Conservation (phyloP, 164 flowering plant species). For the Amborella trichopoda region DNA sequence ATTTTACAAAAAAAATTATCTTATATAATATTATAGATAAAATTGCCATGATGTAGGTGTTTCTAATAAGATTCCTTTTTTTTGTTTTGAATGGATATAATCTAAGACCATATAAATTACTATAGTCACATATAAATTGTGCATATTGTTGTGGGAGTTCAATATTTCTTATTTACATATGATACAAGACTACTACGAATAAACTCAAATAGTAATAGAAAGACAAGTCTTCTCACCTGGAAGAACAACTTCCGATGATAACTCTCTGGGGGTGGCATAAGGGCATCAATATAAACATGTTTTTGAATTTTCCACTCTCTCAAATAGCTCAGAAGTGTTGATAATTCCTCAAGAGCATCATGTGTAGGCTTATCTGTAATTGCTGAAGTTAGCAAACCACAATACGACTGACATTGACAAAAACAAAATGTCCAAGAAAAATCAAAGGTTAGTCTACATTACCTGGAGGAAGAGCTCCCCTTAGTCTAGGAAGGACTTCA, state of each 20-base stretch:
- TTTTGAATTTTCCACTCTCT: conserved; percentile 73
- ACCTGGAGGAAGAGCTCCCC: conserved; percentile 93
- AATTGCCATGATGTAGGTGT: no score
- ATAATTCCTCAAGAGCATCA: conserved; percentile 81
- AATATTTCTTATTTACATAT: no score
- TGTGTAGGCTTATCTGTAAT: conserved; percentile 63
- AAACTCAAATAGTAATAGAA: background rate
- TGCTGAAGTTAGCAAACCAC: background rate
- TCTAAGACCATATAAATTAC: no score
- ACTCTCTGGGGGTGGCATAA: conserved; percentile 83
- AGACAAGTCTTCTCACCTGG: conserved; percentile 37
- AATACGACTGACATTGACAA: background rate
- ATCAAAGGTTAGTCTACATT: conserved; percentile 2
- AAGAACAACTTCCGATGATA: conserved; percentile 68
- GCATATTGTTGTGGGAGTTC: no score
- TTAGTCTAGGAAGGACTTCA: conserved; percentile 74
- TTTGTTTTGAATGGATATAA: no score
- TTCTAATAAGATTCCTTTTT: no score
- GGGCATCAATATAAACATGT: conserved; percentile 53
- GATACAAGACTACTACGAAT: no score
- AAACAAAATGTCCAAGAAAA: background rate
- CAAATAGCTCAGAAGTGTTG: conserved; percentile 56
- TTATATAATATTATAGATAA: no score
- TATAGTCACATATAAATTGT: no score
- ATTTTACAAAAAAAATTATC: no score